These are phyloP conservation scores for Apophysomyces elegans DNA, from an alignment of 371 early-diverging fungal species.

Conservation along the genomic window DNA sequence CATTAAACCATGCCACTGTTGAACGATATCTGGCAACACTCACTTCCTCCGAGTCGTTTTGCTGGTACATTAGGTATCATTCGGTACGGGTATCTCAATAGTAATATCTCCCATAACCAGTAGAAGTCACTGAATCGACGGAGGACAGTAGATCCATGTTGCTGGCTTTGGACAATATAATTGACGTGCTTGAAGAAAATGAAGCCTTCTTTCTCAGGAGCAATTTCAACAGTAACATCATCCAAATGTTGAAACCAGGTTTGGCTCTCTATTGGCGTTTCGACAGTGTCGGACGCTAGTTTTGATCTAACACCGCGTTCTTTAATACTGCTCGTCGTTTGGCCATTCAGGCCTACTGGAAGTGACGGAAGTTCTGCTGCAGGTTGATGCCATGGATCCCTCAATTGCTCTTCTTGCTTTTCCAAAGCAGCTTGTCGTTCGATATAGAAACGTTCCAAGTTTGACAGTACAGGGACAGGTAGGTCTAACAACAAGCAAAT, in stretches of 20 bases:
- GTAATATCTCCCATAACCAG: conserved; percentile 77
- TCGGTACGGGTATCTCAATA: conserved; percentile 77
- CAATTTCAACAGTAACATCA: conserved; percentile 51
- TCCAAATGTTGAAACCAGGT: conserved; percentile 54
- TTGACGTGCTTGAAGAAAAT: conserved; percentile 79
- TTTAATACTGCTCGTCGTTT: conserved; percentile 5
- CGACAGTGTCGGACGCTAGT: background rate
- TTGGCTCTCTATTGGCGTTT: background rate
- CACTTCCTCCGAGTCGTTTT: conserved; percentile 64
- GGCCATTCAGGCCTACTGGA: conserved; percentile 2
- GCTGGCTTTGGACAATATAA: conserved; percentile 76
- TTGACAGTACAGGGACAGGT: conserved; percentile 33
- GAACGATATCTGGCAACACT: background rate
- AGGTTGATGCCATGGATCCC: conserved; percentile 5
- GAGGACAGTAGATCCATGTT: conserved; percentile 62
- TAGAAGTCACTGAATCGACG: conserved; percentile 88
- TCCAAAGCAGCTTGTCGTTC: conserved; percentile 10
- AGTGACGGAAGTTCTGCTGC: conserved; percentile 2
- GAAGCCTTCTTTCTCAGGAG: conserved; percentile 78
- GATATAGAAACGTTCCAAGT: conserved; percentile 26
- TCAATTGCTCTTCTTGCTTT: conserved; percentile 3
- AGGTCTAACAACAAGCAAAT: conserved; percentile 26
- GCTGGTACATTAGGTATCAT: conserved; percentile 73
- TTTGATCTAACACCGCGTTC: background rate
- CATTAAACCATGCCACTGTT: conserved; percentile 19